Conservation (phyloP, 179 eudicot genomes). For the Nepenthes alata region DNA sequence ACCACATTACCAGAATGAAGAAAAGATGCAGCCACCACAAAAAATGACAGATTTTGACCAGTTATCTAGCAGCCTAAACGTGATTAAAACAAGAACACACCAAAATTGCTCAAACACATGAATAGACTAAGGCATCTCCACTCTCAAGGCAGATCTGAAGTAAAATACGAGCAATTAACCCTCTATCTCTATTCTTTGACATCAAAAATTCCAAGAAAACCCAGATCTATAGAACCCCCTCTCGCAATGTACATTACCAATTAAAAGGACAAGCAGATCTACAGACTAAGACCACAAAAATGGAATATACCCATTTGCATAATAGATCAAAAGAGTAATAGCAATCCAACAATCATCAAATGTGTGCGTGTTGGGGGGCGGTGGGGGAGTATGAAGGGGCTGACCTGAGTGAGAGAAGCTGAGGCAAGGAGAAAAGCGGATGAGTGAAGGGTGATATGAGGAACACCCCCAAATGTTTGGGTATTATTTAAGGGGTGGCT, state of each 20-base stretch:
- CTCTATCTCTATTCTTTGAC: too few relatives aligned
- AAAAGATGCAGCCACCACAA: background rate
- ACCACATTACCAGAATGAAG: background rate
- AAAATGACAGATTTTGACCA: background rate
- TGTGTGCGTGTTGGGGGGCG: too few relatives aligned
- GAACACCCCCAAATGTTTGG: too few relatives aligned
- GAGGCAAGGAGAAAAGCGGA: too few relatives aligned
- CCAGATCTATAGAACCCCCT: slow-evolving; percentile 14
- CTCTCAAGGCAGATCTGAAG: background rate
- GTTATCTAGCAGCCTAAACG: background rate
- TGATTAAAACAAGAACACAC: background rate
- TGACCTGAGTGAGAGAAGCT: too few relatives aligned
- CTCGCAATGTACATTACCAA: background rate
- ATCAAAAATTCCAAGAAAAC: slow-evolving; percentile 3
- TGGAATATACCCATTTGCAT: background rate
- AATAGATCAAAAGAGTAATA: too few relatives aligned
- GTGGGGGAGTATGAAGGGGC: too few relatives aligned
- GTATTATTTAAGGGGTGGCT: too few relatives aligned
- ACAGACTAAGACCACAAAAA: background rate
- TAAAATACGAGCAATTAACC: background rate
- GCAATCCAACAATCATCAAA: too few relatives aligned
- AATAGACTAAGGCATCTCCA: background rate
- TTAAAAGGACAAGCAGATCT: background rate
- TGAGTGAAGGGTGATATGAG: too few relatives aligned
- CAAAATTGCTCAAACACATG: background rate